These are phyloP conservation scores for Fusarium temperatum DNA, from an alignment of 2,329 filamentous ascomycete species.

Conservation along the genomic window DNA sequence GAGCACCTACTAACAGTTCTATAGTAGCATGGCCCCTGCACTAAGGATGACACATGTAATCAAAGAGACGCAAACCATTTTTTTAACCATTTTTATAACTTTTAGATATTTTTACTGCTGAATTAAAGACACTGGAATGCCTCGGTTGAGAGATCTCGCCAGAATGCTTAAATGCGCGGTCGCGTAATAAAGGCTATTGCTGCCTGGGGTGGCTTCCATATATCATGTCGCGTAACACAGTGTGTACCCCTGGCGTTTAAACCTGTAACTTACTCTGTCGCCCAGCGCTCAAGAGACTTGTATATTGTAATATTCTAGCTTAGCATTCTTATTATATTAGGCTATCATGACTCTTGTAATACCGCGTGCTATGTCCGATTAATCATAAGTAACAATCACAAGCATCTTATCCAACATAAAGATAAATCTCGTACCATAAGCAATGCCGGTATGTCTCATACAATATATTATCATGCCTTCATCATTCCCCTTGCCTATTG, in stretches of 20 bases:
- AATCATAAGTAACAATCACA: accelerated
- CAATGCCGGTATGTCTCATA: too few species aligned
- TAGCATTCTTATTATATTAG: too few species aligned
- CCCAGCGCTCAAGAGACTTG: background rate
- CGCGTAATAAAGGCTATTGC: background rate
- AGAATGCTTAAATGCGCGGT: background rate
- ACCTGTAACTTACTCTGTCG: too few species aligned
- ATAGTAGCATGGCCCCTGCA: background rate
- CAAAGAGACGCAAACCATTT: background rate
- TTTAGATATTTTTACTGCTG: background rate
- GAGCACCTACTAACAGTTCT: background rate
- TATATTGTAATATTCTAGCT: background rate
- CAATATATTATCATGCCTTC: too few species aligned
- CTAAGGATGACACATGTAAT: background rate
- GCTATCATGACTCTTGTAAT: background rate
- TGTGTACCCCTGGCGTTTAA: too few species aligned
- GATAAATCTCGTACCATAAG: background rate
- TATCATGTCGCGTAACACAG: background rate
- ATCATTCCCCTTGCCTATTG: too few species aligned
- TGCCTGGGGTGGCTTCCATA: background rate
- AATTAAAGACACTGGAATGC: background rate
- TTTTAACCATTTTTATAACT: background rate
- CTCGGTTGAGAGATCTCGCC: too few species aligned
- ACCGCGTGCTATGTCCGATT: too few species aligned
- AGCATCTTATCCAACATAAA: too few species aligned